Evolutionary conservation across 2,329 filamentous ascomycete species (phyloP).

Genomic region (Alternaria gansuensis): DNA sequence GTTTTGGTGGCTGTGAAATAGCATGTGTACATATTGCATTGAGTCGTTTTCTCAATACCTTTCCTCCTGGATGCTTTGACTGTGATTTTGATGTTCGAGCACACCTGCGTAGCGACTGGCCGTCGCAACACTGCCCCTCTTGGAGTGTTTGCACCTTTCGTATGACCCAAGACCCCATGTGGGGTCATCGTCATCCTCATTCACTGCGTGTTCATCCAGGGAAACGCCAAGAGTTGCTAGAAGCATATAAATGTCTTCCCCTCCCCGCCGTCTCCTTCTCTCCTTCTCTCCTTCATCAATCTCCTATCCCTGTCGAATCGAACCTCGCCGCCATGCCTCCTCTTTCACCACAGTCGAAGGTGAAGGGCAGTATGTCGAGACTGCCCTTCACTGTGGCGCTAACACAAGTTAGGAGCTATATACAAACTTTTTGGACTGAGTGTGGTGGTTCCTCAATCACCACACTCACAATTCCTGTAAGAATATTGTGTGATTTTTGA

Average conservation of each 20-base stretch:
- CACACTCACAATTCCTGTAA: neutral
- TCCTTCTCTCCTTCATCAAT: neutral
- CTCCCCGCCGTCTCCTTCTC: neutral
- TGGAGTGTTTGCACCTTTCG: neutral
- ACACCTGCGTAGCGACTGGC: neutral
- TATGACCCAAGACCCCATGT: neutral
- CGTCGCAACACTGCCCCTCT: neutral
- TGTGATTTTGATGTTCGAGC: conserved; percentile 3
- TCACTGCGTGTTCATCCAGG: neutral
- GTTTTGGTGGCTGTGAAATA: conserved; percentile 3
- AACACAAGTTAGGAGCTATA: neutral
- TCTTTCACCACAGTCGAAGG: neutral
- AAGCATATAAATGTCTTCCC: neutral
- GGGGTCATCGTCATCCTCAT: neutral
- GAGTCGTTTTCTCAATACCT: conserved; percentile 17
- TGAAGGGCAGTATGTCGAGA: neutral
- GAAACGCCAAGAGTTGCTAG: neutral
- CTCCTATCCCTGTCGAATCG: neutral
- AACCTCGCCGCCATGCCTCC: neutral
- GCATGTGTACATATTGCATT: conserved; percentile 43
- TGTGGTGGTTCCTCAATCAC: neutral
- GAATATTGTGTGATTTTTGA: neutral
- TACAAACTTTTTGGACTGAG: neutral
- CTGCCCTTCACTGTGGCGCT: conserved; percentile 8
- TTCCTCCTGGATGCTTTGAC: neutral